A percentile compares a stretch with the other conserved stretches of the same genome.
Evolutionary conservation across 2,329 filamentous ascomycete genomes (phyloP).

Genomic region (Fusarium agapanthi): DNA sequence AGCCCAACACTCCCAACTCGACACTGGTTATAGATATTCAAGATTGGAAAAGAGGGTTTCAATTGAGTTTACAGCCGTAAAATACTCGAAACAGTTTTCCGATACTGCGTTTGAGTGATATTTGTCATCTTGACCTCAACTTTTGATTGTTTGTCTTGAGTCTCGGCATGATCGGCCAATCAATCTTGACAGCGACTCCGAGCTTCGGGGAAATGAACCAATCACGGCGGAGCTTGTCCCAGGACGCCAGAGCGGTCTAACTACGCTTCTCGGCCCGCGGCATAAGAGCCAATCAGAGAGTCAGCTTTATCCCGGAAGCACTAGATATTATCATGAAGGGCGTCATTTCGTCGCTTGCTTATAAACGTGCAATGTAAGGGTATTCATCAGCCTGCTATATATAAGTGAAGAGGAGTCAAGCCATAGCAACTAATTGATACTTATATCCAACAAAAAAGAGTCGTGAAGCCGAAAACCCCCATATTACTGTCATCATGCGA

Average conservation of each 20-base stretch:
- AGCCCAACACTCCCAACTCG: background rate
- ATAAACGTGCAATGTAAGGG: too few species aligned
- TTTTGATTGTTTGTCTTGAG: background rate
- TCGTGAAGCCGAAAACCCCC: too few species aligned
- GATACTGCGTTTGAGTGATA: background rate
- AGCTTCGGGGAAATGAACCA: background rate
- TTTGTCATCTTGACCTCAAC: background rate
- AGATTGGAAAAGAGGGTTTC: background rate
- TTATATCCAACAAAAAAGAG: background rate
- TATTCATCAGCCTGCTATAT: background rate
- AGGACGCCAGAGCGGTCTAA: background rate
- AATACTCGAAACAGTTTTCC: background rate
- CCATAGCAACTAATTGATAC: background rate
- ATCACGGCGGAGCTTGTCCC: accelerated
- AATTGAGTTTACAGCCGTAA: background rate
- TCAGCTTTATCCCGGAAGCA: accelerated
- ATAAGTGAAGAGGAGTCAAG: background rate
- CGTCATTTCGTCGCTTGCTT: background rate
- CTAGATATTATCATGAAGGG: background rate
- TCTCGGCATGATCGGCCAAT: background rate
- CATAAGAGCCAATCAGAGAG: background rate
- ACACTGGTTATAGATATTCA: background rate
- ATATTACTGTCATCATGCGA: background rate
- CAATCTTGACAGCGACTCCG: accelerated
- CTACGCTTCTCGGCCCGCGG: background rate